Conservation (phyloP, 2,329 filamentous ascomycete genomes). For the Apiospora aurea region DNA sequence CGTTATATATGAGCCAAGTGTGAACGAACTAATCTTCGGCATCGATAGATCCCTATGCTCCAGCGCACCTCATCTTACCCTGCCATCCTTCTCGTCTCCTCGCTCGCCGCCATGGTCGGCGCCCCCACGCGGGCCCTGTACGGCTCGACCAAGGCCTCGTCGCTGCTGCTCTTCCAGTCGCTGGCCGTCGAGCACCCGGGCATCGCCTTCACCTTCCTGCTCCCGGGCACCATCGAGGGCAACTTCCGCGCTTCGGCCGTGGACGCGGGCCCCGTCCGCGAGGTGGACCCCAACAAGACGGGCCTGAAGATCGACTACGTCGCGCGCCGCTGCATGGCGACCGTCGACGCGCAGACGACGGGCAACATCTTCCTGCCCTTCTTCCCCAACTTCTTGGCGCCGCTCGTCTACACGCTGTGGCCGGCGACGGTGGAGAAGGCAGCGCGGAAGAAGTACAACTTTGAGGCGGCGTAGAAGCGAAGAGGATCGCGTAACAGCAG, state of each 20-base stretch:
- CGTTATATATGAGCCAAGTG: neutral
- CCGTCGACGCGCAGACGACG: constrained; percentile 36
- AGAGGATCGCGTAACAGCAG: neutral
- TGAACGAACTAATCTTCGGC: constrained; percentile 1
- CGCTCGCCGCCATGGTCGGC: constrained; percentile 40
- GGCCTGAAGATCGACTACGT: constrained; percentile 43
- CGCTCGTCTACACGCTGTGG: constrained; percentile 42
- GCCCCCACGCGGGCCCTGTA: constrained; percentile 45
- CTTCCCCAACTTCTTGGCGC: constrained; percentile 41
- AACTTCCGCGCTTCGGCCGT: constrained; percentile 45
- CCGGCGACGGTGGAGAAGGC: constrained; percentile 39
- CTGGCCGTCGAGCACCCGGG: constrained; percentile 44
- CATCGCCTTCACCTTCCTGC: constrained; percentile 41
- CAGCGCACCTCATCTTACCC: constrained; percentile 40
- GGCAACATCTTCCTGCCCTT: constrained; percentile 42
- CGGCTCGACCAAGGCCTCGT: constrained; percentile 43
- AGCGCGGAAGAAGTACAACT: constrained; percentile 44
- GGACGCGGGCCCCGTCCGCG: constrained; percentile 36
- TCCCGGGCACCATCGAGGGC: constrained; percentile 45
- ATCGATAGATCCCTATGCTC: constrained; percentile 38
- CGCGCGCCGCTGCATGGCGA: constrained; percentile 38
- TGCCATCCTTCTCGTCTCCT: constrained; percentile 39
- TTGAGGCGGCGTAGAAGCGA: constrained; percentile 25
- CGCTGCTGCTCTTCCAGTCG: constrained; percentile 42
- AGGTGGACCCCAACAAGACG: constrained; percentile 38